Base-by-base conservation (phyloP, 352 stramenopile species). In the Pythium biforme region DNA sequence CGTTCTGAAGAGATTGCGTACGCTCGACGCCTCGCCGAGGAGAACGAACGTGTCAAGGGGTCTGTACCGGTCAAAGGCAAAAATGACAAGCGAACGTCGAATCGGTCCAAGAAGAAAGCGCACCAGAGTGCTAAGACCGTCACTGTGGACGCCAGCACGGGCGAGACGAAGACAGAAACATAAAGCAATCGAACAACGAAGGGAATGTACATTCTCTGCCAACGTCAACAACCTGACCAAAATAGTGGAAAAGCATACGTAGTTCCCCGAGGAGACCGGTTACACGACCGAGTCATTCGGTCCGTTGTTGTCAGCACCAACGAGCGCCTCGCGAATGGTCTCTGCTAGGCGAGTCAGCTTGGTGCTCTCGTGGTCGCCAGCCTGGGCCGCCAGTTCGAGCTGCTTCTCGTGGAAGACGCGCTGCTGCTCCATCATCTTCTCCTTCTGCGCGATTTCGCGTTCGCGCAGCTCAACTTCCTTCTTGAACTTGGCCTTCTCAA, bases 381-480 rank as follows among this genome's bases (percentile, higher is more conserved):
- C 74, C 20, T 89, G 74, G 19, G 72, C 59, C 14, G 67, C 73
- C n/a, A 78, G 54, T 23, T 81, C 72, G 31, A 70, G 63, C 26
- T 79, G 58, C 55, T 89, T 89, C 41, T 87, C 75, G 53, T 87
- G 79, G 37, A 88, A 62, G 22, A 72, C 45, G 29, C 81, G 77
- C 34, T 87, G 73, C 50, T 88, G 81, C 29, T 78, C 73, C 75
- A 92, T 73, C 45, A 83, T 73, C 62, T 87, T 84, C 37, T 88
- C 75, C 50, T 76, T 76, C 53, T 88, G 70, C 11, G 75, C 75
- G 5, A 91, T 55, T 27, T 90, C 81, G 20, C 79, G 79, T 46
- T 92, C 83, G 15, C 77, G 78, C 14, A 90, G 72, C 50, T 91
- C 84, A 19, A 88, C 74, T 59, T 91, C 73, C 58, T 89, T 90